These are phyloP conservation scores for Nadsonia commutata DNA, from an alignment of 1,139 yeast genomes.

Conservation along the genomic window DNA sequence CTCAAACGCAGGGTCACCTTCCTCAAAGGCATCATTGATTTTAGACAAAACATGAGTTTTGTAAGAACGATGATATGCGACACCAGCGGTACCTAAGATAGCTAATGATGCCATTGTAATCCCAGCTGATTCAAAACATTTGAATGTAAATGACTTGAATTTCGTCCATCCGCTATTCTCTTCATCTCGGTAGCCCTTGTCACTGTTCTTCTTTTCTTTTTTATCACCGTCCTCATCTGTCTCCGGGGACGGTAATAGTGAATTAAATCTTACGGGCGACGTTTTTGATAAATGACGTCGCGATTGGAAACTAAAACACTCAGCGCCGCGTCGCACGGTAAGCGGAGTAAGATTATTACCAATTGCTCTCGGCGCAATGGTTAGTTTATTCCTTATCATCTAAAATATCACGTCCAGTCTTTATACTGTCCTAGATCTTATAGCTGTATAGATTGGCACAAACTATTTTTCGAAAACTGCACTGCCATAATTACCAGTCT, in stretches of 20 bases:
- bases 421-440: too few species aligned
- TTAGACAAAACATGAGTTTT: conserved; percentile 45
- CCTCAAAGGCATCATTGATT: conserved; percentile 53
- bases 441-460: too few species aligned
- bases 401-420: too few species aligned
- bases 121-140: conserved; percentile 57
- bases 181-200: conserved; percentile 1
- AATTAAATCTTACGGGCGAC: not conserved
- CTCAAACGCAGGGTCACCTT: conserved; percentile 54
- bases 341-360: too few species aligned
- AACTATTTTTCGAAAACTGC: too few species aligned
- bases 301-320: too few species aligned
- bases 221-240: not conserved
- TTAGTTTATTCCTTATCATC: too few species aligned
- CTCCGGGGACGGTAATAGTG: not conserved
- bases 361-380: too few species aligned
- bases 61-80: conserved; percentile 51
- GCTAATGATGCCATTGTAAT: conserved; percentile 63
- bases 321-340: too few species aligned
- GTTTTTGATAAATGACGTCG: not conserved
- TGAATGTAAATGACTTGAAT: conserved; percentile 18
- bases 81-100: conserved; percentile 59
- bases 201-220: not conserved
- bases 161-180: conserved; percentile 2
- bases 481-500: too few species aligned